phyloP scores from a whole-genome alignment of 192 early-diverging fungal species.

The Thoreauomyces humboldtii region DNA sequence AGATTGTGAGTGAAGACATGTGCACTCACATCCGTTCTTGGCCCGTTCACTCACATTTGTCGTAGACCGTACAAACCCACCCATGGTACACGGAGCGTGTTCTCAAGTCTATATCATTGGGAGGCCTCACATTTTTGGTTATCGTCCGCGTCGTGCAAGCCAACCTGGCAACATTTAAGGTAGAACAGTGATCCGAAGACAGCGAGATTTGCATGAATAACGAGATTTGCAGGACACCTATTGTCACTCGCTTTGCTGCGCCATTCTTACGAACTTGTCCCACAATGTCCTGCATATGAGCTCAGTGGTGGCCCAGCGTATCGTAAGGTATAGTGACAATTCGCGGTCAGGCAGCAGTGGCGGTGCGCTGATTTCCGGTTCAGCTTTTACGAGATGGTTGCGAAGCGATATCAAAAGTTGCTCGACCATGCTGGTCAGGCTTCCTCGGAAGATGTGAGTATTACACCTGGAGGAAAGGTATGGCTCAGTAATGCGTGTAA shows the following conservation, averaged over 20 bases:
- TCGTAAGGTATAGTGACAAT: conserved; percentile 54
- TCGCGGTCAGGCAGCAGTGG: too few species aligned
- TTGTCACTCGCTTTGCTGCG: conserved; percentile 64
- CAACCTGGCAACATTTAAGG: conserved; percentile 66
- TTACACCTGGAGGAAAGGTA: too few species aligned
- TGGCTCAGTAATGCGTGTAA: too few species aligned
- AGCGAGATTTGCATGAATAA: not conserved
- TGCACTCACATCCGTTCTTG: not conserved
- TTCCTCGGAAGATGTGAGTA: not conserved
- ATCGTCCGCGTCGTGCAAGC: conserved; percentile 64
- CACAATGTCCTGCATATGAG: conserved; percentile 56
- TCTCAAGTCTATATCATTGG: conserved; percentile 62
- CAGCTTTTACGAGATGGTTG: conserved; percentile 67
- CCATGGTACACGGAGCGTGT: conserved; percentile 73
- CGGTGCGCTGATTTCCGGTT: too few species aligned
- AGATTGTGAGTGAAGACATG: conserved; percentile 52
- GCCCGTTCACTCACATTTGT: too few species aligned
- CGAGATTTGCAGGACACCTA: conserved; percentile 55
- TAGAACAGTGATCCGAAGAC: not conserved
- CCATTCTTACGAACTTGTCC: conserved; percentile 67
- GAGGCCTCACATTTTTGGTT: conserved; percentile 64
- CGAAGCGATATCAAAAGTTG: conserved; percentile 65
- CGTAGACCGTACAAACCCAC: conserved; percentile 54
- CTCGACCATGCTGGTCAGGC: conserved; percentile 1
- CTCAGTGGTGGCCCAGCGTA: conserved; percentile 66